Evolutionary conservation across 2,329 filamentous ascomycete species (phyloP).

Genomic region (Fusarium sp.): DNA sequence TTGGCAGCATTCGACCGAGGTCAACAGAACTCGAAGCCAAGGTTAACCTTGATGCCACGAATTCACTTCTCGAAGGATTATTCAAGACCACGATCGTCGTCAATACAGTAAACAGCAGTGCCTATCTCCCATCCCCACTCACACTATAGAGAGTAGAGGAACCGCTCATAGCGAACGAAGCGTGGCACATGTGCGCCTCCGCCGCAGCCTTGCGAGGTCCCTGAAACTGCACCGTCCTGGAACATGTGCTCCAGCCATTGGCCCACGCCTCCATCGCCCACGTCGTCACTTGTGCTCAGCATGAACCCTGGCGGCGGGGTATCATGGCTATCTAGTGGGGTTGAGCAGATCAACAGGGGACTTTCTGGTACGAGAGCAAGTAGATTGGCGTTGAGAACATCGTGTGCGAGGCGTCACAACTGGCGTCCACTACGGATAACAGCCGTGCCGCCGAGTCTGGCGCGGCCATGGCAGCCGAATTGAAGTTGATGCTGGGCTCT

Average conservation of each 20-base stretch:
- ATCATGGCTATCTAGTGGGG: constrained; percentile 38
- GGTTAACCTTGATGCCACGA: neutral
- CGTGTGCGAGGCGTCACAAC: constrained; percentile 28
- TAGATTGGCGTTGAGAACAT: constrained; percentile 28
- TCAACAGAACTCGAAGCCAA: neutral
- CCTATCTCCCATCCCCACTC: constrained; percentile 32
- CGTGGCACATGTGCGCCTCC: constrained; percentile 40
- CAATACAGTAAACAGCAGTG: constrained; percentile 20
- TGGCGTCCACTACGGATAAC: constrained; percentile 17
- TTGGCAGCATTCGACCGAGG: neutral
- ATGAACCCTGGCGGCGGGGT: constrained; percentile 39
- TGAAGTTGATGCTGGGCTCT: neutral
- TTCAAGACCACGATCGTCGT: constrained; percentile 23
- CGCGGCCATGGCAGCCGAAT: constrained; percentile 16
- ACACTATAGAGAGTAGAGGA: constrained; percentile 25
- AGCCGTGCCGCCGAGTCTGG: constrained; percentile 21
- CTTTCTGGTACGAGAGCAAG: constrained; percentile 24
- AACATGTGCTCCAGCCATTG: constrained; percentile 56
- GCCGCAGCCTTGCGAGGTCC: constrained; percentile 38
- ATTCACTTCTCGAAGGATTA: neutral
- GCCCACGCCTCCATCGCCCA: constrained; percentile 43
- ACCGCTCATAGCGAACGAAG: constrained; percentile 40
- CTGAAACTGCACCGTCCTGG: constrained; percentile 39
- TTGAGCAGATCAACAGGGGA: constrained; percentile 35
- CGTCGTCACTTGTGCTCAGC: constrained; percentile 7